Evolutionary conservation across 1,284 basidiomycete species (phyloP), one percentile per base, ranked within the genome.

Genomic region (Puccinia hordei): DNA sequence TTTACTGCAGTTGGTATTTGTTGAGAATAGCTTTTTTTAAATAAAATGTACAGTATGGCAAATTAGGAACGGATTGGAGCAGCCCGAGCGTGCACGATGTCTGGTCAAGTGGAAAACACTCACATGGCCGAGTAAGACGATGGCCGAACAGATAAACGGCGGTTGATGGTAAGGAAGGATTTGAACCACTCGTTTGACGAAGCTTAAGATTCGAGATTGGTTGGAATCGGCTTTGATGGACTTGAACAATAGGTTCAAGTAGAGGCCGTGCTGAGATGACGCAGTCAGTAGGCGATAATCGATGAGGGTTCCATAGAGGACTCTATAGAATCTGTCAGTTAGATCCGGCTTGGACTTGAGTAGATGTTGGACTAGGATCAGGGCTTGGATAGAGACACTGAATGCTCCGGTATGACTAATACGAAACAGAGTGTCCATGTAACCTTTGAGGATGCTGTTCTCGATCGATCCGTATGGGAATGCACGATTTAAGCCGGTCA

Each of bases 401-500:
- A 99, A 99, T 0, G 89, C 89, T 38, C 88, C 88, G 0, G 93
- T 93, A 86, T 99, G 96, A 1, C 93, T 96, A 84, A 99, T 95
- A 79, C 92, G 90, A 89, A 98, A 99, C 33, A 98, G 90, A 0
- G 94, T 96, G 85, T 95, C 92, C 84, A 98, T 92, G 84, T 98
- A 95, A 82, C 91, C 90, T 83, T 91, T 90, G 83, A 98, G 91
- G 24, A 92, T 93, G 17, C 44, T 24, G 27, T 61, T 74, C 17
- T 66, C 72, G 24, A 68, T 46, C 83, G 92, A 92, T 15, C 94
- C 93, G 84, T 94, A 99, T 0, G 97, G 97, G 80, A 98, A 87
- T 0, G 96, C 95, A 38, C 97, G 93, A 85, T 98, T 98, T 65
- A 99, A 92, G 75, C 97, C 96, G 0, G 94, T 95, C 80, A 99